Evolutionary conservation across 352 stramenopile species (phyloP), one percentile per base, ranked within the genome.

Genomic region (Pythium diclinum): DNA sequence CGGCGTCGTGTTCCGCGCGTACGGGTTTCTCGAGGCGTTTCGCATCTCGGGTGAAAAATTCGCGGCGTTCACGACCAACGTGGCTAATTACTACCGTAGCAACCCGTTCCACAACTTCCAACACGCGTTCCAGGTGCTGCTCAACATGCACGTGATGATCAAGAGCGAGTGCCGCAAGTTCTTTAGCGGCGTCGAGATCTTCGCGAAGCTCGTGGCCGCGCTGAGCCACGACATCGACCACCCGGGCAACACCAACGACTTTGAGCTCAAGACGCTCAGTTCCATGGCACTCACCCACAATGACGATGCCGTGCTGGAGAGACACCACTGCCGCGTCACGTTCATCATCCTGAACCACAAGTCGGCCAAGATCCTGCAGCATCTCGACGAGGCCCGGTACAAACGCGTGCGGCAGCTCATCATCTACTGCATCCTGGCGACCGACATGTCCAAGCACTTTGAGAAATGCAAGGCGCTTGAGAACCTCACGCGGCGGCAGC

Each of bases 191-290:
- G 42, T 92, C 30, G 78, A 92, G 58, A 88, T 88, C 55, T 92
- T 95, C 33, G 58, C 84, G 16, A 78, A 92, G 71, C 70, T 94
- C 6, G 46, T 95, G 6, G 82, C 80, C 2, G 79, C 84, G 6
- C 66, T 94, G 33, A 85, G 81, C 42, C 87, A 95, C 64, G 87
- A 96, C 67, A 82, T 95, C 42, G 86, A 92, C 57, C 88, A 96
- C 64, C 83, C 85, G 3, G 83, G 85, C 51, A 85, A 89, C 58
- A 92, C 71, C 23, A 96, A 96, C 62, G 81, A 87, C 66, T 96
- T 96, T 67, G 78, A 95, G 71, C 69, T 93, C 30, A 89, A 89
- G 30, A 81, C 75, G 21, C 61, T 87, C 34, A 92, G 77, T n/a
- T 71, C 76, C 4, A 79, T 96, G 66, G 87, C 88, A 3, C 73